A percentile compares a stretch with the other conserved stretches of the same genome.
Evolutionary conservation across 2,329 filamentous ascomycete species (phyloP).

Genomic region (Fusarium compactum): DNA sequence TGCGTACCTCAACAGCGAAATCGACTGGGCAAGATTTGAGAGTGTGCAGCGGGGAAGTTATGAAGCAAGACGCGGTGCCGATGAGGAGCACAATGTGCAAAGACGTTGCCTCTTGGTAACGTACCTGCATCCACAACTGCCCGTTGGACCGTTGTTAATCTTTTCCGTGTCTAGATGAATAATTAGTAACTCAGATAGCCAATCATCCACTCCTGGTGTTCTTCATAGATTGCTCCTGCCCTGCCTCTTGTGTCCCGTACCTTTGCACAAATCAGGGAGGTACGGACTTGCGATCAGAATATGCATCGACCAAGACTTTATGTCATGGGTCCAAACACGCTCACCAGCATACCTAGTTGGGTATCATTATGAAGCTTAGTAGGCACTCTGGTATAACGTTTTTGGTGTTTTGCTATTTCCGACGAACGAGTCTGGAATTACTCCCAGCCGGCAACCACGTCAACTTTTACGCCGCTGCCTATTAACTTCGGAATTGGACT

Average conservation of each 20-base stretch:
- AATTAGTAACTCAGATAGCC: neutral
- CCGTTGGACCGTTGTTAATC: neutral
- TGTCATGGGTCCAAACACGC: neutral
- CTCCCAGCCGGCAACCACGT: neutral
- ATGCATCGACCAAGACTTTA: neutral
- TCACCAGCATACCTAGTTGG: too few relatives aligned
- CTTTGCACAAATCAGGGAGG: neutral
- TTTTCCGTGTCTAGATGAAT: too few relatives aligned
- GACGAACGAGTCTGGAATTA: neutral
- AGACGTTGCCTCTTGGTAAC: neutral
- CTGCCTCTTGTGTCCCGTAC: neutral
- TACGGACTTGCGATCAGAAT: neutral
- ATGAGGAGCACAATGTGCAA: neutral
- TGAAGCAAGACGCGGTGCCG: slow-evolving; percentile 20
- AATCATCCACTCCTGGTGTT: neutral
- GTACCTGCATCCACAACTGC: neutral
- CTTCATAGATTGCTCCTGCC: neutral
- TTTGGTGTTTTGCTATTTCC: neutral
- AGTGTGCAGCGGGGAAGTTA: neutral
- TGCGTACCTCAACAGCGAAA: slow-evolving; percentile 12
- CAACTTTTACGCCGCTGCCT: neutral
- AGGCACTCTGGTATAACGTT: neutral
- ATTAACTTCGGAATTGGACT: neutral
- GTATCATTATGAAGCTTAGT: too few relatives aligned
- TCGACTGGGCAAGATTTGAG: slow-evolving; percentile 3